Base-by-base conservation (phyloP, 805 yeast genomes). In the Metschnikowia chrysomelidarum region DNA sequence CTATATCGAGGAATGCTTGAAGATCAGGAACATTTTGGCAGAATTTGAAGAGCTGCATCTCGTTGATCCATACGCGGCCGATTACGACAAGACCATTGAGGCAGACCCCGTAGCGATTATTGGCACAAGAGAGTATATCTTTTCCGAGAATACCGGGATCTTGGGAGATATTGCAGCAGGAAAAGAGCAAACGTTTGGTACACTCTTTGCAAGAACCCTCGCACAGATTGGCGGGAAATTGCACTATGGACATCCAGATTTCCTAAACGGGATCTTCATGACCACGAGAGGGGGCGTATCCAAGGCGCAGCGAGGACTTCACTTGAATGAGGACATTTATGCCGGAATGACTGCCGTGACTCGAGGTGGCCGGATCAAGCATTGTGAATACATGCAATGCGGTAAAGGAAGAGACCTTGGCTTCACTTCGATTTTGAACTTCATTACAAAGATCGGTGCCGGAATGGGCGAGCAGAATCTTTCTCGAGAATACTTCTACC, bases 391-490 rank as follows among this genome's bases (percentile, higher is more conserved):
- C 59, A 81, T 78, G 64, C 94, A 84, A 67, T 84, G 94, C 76
- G 94, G 94, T 65, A 84, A 84, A 64, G 94, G 94, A 59, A 73
- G 94, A 71, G 94, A 84, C 73, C 71, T 84, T 53, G 94, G 94
- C 57, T 84, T 84, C 62, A 88, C 88, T 41, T 82, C 93, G 4
- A 83, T 84, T 64, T 71, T 83, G 71, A 84, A 84, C 63, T 84
- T 84, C 73, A 83, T 88, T 15, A 83, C 89, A 26, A 84, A 84
- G 64, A 83, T 84, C 73, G 94, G 94, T 63, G 89, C 93, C 49
- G 94, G 94, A 64, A 84, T 84, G 94, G 93, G 93, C 60, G 94
- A 84, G 63, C 94, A 84, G 60, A 81, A 84, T 80, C 67, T 84
- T 42, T 82, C 89, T 18, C 74, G 94, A 65, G 94, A 84, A 59